Evolutionary conservation across 345 rosid species (phyloP), one percentile per base, ranked within the genome.

Genomic region (Salix caprea): DNA sequence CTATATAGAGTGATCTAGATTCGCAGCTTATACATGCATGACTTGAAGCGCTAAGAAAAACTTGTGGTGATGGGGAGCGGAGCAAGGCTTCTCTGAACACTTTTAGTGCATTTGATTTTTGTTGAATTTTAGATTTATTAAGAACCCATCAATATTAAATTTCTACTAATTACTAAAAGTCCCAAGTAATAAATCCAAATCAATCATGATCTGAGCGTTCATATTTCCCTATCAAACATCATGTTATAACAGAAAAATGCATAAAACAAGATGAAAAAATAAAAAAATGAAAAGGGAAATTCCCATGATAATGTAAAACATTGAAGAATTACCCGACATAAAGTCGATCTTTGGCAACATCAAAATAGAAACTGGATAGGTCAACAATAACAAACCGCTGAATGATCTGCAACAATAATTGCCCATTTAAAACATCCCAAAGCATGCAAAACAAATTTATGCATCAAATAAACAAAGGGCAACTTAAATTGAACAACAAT

Each of bases 311-410:
- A 34, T 50, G 61, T 42, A 70, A 62, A 56, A 61, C n/a, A 52
- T 36, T 50, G 85, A 61, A 83, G 42, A 67, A 76, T 89, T 92
- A 94, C 98, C 97, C 97, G 37, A 92, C 95, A 82, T 94, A 92
- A 36, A 94, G 96, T 74, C 97, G 91, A 88, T 94, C 98, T 86
- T 92, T 94, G 70, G 97, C 97, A 74, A 92, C 87, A 79, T 94
- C 98, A 46, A 94, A 94, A 79, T 94, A 94, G 88, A 94, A 94
- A 86, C 91, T 94, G 65, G 98, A 94, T 58, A 92, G 85, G 83
- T 94, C 98, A 76, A 92, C 94, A 83, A 91, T 87, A 34, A 90
- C 92, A 81, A 92, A 91, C 70, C 96, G 90, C 73, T 92, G 98
- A 67, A 92, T 82, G 77, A 87, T 88, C 98, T 93, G 94, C 76